Evolutionary conservation across 164 flowering plant species (phyloP).

Genomic region (Magnolia officinalis): DNA sequence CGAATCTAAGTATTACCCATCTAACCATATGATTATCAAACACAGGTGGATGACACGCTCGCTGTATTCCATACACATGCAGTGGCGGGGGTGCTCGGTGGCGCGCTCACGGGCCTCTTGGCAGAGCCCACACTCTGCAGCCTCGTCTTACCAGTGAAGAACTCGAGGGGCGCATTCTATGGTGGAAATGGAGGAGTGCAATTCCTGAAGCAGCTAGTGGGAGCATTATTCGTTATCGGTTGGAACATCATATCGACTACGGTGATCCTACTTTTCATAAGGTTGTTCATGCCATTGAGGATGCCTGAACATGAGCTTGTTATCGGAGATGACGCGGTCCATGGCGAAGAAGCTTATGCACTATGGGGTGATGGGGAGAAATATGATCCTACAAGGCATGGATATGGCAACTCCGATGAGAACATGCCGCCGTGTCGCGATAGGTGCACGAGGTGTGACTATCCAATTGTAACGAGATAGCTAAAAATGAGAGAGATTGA

Average conservation of each 20-base stretch:
- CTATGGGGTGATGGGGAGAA: conserved; percentile 30
- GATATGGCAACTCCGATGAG: neutral
- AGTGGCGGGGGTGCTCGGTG: conserved; percentile 24
- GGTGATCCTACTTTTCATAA: conserved; percentile 17
- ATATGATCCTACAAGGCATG: conserved; percentile 21
- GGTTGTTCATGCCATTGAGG: conserved; percentile 21
- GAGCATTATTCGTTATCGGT: conserved; percentile 18
- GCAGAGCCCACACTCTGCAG: conserved; percentile 23
- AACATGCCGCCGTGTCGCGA: neutral
- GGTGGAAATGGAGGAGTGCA: conserved; percentile 22
- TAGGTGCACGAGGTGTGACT: conserved; percentile 24
- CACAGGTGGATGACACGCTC: conserved; percentile 23
- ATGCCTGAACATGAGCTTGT: conserved; percentile 25
- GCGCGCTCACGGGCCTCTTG: conserved; percentile 18
- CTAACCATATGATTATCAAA: neutral
- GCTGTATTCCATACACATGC: conserved; percentile 25
- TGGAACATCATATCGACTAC: conserved; percentile 27
- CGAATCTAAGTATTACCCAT: no score
- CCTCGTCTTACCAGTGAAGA: conserved; percentile 17
- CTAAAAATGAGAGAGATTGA: neutral
- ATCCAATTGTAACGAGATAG: conserved; percentile 12
- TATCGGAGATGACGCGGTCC: conserved; percentile 25
- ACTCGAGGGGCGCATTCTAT: conserved; percentile 26
- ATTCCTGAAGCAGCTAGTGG: conserved; percentile 20
- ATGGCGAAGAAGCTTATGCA: conserved; percentile 28